Conservation (phyloP, 2,329 filamentous ascomycete species). For the Fusarium duplospermum region DNA sequence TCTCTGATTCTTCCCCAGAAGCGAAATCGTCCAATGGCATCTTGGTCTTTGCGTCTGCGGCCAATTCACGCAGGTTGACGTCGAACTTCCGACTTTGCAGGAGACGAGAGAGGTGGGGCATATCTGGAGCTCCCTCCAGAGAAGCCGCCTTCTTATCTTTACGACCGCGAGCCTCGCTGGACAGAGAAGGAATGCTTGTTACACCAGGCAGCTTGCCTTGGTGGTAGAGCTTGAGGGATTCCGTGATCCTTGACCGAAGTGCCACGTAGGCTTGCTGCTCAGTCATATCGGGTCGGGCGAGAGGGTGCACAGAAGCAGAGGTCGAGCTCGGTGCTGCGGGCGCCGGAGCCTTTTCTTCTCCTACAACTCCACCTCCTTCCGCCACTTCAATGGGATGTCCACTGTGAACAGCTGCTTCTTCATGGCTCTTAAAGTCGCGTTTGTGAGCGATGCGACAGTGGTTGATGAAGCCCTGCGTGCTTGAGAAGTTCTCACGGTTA, state of each 20-base stretch:
- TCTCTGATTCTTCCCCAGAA: conserved; percentile 67
- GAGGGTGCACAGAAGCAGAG: conserved; percentile 48
- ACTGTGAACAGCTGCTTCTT: conserved; percentile 89
- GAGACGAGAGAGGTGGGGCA: conserved; percentile 75
- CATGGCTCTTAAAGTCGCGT: conserved; percentile 94
- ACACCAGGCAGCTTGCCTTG: conserved; percentile 64
- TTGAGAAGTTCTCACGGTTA: conserved; percentile 90
- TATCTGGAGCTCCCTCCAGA: conserved; percentile 67
- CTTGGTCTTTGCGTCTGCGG: conserved; percentile 69
- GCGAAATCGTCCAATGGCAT: conserved; percentile 62
- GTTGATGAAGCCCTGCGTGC: conserved; percentile 99
- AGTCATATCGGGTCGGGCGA: conserved; percentile 58
- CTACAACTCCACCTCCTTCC: conserved; percentile 30
- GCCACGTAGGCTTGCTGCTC: conserved; percentile 64
- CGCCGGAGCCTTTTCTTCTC: conserved; percentile 43
- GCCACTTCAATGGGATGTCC: conserved; percentile 79
- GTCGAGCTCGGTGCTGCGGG: conserved; percentile 19
- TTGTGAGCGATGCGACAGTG: conserved; percentile 97
- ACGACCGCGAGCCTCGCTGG: conserved; percentile 1
- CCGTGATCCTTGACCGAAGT: conserved; percentile 64
- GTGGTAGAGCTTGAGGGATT: conserved; percentile 64
- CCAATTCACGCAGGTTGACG: conserved; percentile 68
- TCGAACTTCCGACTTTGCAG: conserved; percentile 71
- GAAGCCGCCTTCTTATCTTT: conserved; percentile 28
- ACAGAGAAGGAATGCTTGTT: conserved; percentile 55